A percentile compares a stretch with the other conserved stretches of the same genome.
Evolutionary conservation across 225 moss, liverwort and hornwort genomes (phyloP).

Genomic region (Bryum argenteum): DNA sequence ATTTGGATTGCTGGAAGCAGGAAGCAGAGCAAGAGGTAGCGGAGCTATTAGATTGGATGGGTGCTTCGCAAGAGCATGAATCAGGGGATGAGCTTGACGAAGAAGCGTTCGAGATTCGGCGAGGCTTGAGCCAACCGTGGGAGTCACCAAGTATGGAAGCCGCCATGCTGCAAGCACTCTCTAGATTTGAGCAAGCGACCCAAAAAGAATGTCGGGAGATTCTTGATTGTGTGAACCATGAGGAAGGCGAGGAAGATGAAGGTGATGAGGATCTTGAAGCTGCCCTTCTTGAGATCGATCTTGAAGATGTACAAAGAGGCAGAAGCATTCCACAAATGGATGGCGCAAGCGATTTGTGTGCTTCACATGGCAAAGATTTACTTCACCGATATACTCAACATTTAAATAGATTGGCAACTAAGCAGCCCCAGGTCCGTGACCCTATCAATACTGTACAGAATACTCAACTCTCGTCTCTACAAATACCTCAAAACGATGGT

Average conservation of each 20-base stretch:
- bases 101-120: conserved; percentile 42
- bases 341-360: conserved; percentile 59
- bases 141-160: conserved; percentile 88
- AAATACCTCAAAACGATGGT: conserved; percentile 64
- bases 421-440: conserved; percentile 27
- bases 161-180: conserved; percentile 82
- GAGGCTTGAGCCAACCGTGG: conserved; percentile 75
- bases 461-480: conserved; percentile 12
- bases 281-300: conserved; percentile 49
- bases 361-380: conserved; percentile 13
- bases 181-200: conserved; percentile 75
- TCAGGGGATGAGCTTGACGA: conserved; percentile 51
- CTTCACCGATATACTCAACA: conserved; percentile 34
- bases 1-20: conserved; percentile 39
- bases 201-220: conserved; percentile 89
- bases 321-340: conserved; percentile 72
- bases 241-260: conserved; percentile 58
- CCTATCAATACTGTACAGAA: conserved; percentile 37
- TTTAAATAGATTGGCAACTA: conserved; percentile 20
- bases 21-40: conserved; percentile 83
- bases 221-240: conserved; percentile 64
- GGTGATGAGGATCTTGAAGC: conserved; percentile 57
- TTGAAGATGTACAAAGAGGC: conserved; percentile 42
- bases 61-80: conserved; percentile 55
- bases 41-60: conserved; percentile 93